A percentile compares a stretch with the other conserved stretches of the same genome.
These are phyloP conservation scores for Pythium rishiriense DNA, from an alignment of 352 stramenopile species.

Conservation along the genomic window DNA sequence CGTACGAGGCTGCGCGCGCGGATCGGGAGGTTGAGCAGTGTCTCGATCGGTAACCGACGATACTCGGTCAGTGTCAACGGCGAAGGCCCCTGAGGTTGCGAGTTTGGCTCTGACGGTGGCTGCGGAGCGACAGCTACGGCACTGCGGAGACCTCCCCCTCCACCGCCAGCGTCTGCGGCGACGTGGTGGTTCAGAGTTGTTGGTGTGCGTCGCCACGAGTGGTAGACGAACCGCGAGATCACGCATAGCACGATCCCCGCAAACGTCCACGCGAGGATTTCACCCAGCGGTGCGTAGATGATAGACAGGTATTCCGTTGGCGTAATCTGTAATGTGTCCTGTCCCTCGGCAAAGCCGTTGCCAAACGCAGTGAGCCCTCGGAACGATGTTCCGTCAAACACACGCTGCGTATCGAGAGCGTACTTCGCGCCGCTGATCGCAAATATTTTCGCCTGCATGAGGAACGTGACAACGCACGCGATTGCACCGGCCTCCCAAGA, in stretches of 20 bases:
- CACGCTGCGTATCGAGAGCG: slow-evolving; percentile 4
- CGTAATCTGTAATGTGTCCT: slow-evolving; percentile 1
- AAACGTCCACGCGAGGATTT: slow-evolving; percentile 11
- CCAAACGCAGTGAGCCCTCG: slow-evolving; percentile 4
- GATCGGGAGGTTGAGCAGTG: slow-evolving; percentile 24
- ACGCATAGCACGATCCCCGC: background rate
- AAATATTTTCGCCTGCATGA: slow-evolving; percentile 3
- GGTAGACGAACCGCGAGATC: background rate
- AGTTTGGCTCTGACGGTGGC: too few relatives aligned
- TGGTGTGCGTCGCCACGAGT: background rate
- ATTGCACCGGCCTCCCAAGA: background rate
- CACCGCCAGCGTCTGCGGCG: background rate
- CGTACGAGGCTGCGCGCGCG: slow-evolving; percentile 24
- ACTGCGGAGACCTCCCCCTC: background rate
- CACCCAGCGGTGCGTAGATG: slow-evolving; percentile 5
- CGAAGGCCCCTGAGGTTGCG: too few relatives aligned
- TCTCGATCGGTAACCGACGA: slow-evolving; percentile 22
- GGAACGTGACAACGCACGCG: slow-evolving; percentile 1
- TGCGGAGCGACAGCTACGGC: background rate
- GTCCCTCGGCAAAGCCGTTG: slow-evolving; percentile 5
- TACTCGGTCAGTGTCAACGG: slow-evolving; percentile 13
- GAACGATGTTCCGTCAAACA: slow-evolving; percentile 4
- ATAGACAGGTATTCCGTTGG: background rate
- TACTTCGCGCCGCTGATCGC: slow-evolving; percentile 14
- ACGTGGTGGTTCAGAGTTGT: background rate